Evolutionary conservation across 257 asterid species (phyloP).

Genomic region (Anisodus tanguticus): DNA sequence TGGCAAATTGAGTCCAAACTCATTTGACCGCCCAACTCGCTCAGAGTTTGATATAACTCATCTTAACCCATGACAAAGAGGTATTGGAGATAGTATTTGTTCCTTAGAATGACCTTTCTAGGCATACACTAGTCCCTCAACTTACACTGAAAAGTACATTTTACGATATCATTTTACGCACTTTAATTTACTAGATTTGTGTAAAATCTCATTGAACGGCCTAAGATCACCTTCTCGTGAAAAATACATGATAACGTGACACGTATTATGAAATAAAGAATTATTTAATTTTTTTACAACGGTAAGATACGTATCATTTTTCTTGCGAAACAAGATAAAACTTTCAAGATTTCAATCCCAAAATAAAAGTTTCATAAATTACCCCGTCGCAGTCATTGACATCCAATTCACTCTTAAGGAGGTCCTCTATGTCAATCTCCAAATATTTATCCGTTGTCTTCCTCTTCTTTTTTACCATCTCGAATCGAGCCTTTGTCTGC

Average conservation of each 20-base stretch:
- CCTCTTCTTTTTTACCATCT: not conserved
- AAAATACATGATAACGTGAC: not conserved
- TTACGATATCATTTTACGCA: not conserved
- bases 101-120: no score
- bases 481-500: not conserved
- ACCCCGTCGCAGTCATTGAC: not conserved
- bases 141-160: no score
- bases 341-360: not conserved
- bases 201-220: not conserved
- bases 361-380: not conserved
- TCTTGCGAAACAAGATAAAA: not conserved
- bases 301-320: not conserved
- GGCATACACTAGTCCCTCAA: no score
- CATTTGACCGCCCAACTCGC: no score
- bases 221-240: not conserved
- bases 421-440: not conserved
- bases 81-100: no score
- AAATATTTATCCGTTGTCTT: not conserved
- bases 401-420: not conserved
- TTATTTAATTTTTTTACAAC: not conserved
- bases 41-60: no score
- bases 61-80: no score
- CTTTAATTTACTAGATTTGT: not conserved
- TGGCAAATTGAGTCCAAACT: no score
- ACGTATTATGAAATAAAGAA: not conserved